Evolutionary conservation across 345 rosid species (phyloP).

Genomic region (Syzygium aromaticum): DNA sequence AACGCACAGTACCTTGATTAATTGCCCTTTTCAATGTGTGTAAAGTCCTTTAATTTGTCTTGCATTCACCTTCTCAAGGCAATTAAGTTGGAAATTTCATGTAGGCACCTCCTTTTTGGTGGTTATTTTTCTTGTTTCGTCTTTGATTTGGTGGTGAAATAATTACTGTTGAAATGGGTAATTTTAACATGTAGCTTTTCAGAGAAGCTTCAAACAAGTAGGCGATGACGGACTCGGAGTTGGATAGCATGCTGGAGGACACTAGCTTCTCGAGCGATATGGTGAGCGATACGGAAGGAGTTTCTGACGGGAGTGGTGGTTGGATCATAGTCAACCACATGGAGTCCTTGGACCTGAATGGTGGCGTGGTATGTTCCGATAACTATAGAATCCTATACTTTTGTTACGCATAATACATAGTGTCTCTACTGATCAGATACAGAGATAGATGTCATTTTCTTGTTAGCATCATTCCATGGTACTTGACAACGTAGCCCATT

Average conservation of each 20-base stretch:
- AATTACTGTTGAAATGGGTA: not conserved
- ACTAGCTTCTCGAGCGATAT: not conserved
- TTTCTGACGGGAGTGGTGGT: not conserved
- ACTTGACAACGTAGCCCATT: not conserved
- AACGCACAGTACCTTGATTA: not conserved
- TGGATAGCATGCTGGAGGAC: not conserved
- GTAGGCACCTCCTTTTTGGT: not conserved
- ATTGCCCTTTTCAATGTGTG: not conserved
- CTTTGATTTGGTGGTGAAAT: not conserved
- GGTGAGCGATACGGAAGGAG: not conserved
- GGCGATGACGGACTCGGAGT: not conserved
- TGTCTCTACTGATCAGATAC: not conserved
- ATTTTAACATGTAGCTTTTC: not conserved
- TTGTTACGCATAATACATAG: not conserved
- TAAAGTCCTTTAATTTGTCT: not conserved
- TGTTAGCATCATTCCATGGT: not conserved
- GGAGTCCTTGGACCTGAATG: not conserved
- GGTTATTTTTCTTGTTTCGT: not conserved
- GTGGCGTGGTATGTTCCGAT: not conserved
- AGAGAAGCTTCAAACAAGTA: not conserved
- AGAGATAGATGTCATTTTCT: not conserved
- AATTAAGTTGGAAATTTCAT: not conserved
- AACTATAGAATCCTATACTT: not conserved
- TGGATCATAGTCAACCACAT: not conserved
- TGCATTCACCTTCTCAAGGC: not conserved